These are phyloP conservation scores for Canavalia gladiata DNA, from an alignment of 306 rosid species.

Conservation along the genomic window DNA sequence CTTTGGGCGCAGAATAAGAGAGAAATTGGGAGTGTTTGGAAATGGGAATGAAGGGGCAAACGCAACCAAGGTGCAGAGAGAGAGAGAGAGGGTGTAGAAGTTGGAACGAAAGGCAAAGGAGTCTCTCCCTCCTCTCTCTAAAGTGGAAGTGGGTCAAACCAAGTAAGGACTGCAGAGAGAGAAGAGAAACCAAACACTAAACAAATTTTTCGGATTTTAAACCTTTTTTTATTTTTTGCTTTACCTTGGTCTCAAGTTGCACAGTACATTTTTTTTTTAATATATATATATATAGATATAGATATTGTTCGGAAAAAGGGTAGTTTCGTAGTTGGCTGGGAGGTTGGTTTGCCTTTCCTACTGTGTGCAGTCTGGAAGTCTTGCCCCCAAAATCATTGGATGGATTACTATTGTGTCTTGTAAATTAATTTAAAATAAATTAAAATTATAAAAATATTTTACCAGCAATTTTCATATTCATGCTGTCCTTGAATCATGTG, in stretches of 20 bases:
- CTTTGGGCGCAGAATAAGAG: not conserved
- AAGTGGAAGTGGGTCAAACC: slow-evolving; percentile 49
- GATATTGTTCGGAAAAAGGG: not conserved
- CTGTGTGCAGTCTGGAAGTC: no score
- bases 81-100: slow-evolving; percentile 52
- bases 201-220: not conserved
- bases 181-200: slow-evolving; percentile 31
- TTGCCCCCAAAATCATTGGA: no score
- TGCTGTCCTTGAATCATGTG: no score
- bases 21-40: slow-evolving; percentile 34
- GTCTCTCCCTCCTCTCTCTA: slow-evolving; percentile 16
- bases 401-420: no score
- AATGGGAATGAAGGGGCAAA: slow-evolving; percentile 54
- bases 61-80: not conserved
- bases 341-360: not conserved
- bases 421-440: no score
- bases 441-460: no score
- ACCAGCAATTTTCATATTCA: no score
- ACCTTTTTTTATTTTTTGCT: not conserved
- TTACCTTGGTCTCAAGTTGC: not conserved
- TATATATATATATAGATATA: no score
- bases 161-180: not conserved
- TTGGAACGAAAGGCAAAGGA: slow-evolving; percentile 40
- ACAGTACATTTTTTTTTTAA: not conserved
- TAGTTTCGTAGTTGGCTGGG: not conserved